Evolutionary conservation across 2,329 filamentous ascomycete genomes (phyloP), one percentile per base, ranked within the genome.

Genomic region (Elsinoe necatrix): DNA sequence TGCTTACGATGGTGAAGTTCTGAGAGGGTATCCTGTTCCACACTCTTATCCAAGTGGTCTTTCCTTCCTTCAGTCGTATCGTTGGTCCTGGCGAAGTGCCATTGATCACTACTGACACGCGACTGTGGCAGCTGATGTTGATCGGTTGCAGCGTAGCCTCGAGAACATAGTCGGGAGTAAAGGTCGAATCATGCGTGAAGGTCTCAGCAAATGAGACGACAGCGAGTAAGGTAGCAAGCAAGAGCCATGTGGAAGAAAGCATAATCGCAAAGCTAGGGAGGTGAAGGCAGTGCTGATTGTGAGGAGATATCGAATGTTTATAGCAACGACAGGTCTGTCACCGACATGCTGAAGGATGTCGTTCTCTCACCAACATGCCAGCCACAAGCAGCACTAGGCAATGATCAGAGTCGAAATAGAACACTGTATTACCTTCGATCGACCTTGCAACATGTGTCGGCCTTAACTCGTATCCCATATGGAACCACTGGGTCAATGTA

Each of bases 1-100:
- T 4, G 35, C 57, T 21, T 68, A 80, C 78, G 66, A 83, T 78
- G 14, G 80, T 83, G n/a, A 78, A 67, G 60, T 83, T 82, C 18
- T 73, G 65, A 11, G 75, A 65, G 0, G 67, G 59, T 67, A 82
- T 78, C 58, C 80, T 73, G 63, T 83, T 83, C 67, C 80, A 81
- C 1, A 83, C 80, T 8, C 80, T 70, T 54, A 83, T 75, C 80
- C 80, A 82, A 23, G 70, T 75, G 1, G 70, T 72, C 39, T 69
- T 65, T 9, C 74, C 75, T 16, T 76, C 71, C 11, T 68, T 64
- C 5, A 82, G 67, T 12, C 72, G 69, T 2, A 82, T 59, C 3
- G 68, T 61, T 1, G 80, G 80, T 0, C 77, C 80, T 1, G 80
- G 80, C 16, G 72, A 71, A 0, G 77, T 76, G 34, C 76, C 77